Percentiles rank a stretch among this genome's conserved stretches.
Evolutionary conservation across 495 filamentous ascomycete species (phyloP).

Genomic region (Trichoderma orchidacearum): DNA sequence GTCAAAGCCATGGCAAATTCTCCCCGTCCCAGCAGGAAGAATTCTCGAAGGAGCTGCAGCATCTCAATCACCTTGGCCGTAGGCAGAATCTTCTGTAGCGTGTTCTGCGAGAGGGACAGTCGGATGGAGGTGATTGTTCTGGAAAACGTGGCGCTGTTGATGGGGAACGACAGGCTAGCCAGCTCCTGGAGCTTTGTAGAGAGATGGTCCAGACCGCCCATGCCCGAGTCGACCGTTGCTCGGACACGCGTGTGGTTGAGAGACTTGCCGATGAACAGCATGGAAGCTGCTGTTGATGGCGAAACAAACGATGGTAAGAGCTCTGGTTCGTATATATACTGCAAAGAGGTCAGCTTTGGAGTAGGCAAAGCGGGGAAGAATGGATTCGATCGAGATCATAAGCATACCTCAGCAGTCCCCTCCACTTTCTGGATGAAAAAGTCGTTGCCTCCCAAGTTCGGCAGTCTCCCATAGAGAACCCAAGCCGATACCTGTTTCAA

Average conservation of each 20-base stretch:
- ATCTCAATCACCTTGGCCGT: constrained; percentile 60
- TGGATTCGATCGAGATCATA: background rate
- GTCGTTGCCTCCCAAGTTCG: constrained; percentile 56
- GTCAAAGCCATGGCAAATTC: constrained; percentile 85
- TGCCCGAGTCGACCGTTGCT: constrained; percentile 33
- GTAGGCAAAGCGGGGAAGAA: background rate
- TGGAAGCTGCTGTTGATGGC: constrained; percentile 57
- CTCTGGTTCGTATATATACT: constrained; percentile 20
- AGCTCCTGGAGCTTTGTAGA: constrained; percentile 60
- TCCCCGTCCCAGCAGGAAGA: constrained; percentile 74
- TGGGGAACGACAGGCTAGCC: constrained; percentile 55
- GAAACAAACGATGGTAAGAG: constrained; percentile 72
- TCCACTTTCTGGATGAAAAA: constrained; percentile 56
- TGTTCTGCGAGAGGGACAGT: constrained; percentile 66
- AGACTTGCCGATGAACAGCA: constrained; percentile 83
- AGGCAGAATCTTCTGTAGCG: constrained; percentile 67
- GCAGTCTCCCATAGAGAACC: constrained; percentile 76
- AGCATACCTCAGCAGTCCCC: constrained; percentile 22
- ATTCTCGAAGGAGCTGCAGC: constrained; percentile 65
- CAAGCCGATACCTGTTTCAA: constrained; percentile 78
- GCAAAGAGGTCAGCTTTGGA: constrained; percentile 7
- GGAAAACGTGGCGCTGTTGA: constrained; percentile 55
- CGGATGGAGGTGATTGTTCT: constrained; percentile 62
- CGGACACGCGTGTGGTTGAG: constrained; percentile 62
- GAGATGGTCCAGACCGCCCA: constrained; percentile 46